phyloP scores from a whole-genome alignment of 805 yeast genomes.

The Jamesozyma jinghongensis region DNA sequence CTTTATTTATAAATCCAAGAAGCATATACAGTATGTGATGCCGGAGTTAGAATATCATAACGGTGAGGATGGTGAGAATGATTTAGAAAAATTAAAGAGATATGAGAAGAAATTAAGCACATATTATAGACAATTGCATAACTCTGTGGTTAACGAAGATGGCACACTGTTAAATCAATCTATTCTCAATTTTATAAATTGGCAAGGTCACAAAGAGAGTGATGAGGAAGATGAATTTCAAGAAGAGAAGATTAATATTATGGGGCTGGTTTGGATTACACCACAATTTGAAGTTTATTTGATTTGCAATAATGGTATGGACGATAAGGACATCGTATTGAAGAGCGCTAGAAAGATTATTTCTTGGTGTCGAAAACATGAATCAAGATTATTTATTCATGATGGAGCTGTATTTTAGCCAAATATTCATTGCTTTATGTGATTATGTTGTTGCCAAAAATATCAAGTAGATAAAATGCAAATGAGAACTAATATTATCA shows the following conservation, averaged over 20 bases:
- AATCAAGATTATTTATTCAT: slow-evolving; percentile 59
- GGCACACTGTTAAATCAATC: slow-evolving; percentile 30
- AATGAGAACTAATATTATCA: too few species aligned
- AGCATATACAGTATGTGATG: slow-evolving; percentile 42
- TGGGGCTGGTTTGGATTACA: slow-evolving; percentile 47
- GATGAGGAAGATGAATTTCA: slow-evolving; percentile 6
- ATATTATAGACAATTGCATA: slow-evolving; percentile 23
- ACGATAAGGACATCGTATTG: slow-evolving; percentile 46
- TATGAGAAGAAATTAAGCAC: slow-evolving; percentile 20
- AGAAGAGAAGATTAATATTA: slow-evolving; percentile 18
- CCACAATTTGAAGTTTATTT: slow-evolving; percentile 55
- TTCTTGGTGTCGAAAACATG: slow-evolving; percentile 67
- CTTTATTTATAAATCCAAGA: slow-evolving; percentile 69
- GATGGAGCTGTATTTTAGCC: slow-evolving; percentile 60
- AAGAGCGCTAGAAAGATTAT: slow-evolving; percentile 55
- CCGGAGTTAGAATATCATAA: slow-evolving; percentile 21
- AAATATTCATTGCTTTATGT: too few species aligned
- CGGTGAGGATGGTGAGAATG: not conserved
- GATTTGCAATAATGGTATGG: slow-evolving; percentile 44
- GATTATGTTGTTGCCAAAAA: too few species aligned
- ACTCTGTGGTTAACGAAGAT: slow-evolving; percentile 19
- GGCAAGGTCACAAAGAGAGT: slow-evolving; percentile 24
- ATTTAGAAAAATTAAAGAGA: not conserved
- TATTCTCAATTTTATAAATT: slow-evolving; percentile 39
- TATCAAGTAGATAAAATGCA: too few species aligned